Evolutionary conservation across 2,329 filamentous ascomycete genomes (phyloP).

Genomic region (Mycosphaerella arachidis): DNA sequence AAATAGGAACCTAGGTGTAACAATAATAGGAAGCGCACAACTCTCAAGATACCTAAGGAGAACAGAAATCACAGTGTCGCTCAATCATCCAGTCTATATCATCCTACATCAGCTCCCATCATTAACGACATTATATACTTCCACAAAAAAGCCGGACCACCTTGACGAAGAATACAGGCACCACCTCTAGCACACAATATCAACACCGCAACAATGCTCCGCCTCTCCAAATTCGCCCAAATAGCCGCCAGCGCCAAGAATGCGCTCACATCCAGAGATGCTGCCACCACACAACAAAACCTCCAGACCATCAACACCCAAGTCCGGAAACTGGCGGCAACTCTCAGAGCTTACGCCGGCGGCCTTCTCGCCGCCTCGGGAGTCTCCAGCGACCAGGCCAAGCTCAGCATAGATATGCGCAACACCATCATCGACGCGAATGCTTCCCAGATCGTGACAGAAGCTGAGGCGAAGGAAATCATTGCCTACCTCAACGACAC

Average conservation of each 20-base stretch:
- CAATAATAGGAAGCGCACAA: background rate
- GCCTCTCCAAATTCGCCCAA: conserved; percentile 20
- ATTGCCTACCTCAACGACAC: conserved; percentile 17
- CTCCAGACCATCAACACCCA: conserved; percentile 20
- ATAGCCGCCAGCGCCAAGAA: conserved; percentile 19
- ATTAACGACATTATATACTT: too few relatives aligned
- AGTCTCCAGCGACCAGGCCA: conserved; percentile 22
- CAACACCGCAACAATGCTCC: conserved; percentile 13
- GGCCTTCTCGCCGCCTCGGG: conserved; percentile 21
- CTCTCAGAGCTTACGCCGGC: conserved; percentile 14
- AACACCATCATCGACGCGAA: conserved; percentile 20
- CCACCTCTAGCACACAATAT: background rate
- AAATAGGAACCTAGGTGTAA: background rate
- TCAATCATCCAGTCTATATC: too few relatives aligned
- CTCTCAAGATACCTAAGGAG: background rate
- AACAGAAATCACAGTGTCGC: background rate
- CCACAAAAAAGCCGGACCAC: too few relatives aligned
- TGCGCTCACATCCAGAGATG: conserved; percentile 16
- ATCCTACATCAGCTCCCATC: too few relatives aligned
- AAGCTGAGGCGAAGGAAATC: conserved; percentile 15
- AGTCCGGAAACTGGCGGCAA: conserved; percentile 15
- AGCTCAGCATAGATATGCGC: conserved; percentile 18
- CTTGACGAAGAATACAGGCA: too few relatives aligned
- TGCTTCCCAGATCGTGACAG: conserved; percentile 13
- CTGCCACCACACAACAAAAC: conserved; percentile 17